Conservation (phyloP, 1,284 basidiomycete species). For the Naganishia sp. region DNA sequence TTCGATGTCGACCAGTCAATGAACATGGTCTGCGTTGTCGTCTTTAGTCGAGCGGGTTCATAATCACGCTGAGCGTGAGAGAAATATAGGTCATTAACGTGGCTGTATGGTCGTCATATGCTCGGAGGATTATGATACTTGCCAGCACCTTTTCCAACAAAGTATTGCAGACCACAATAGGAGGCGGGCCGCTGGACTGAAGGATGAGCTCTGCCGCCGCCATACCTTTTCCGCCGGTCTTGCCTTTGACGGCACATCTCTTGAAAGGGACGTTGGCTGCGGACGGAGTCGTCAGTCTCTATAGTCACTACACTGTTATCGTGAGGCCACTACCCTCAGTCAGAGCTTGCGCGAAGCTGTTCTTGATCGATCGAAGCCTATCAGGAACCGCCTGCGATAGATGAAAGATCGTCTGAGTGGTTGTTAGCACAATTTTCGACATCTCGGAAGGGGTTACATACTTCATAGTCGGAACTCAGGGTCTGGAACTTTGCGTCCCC, state of each 20-base stretch:
- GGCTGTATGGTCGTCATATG: not conserved
- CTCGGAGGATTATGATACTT: not conserved
- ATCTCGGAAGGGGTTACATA: not conserved
- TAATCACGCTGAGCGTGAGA: not conserved
- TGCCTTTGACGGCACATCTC: not conserved
- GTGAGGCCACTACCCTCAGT: not conserved
- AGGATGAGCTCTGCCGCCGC: not conserved
- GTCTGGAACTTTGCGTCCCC: slow-evolving; percentile 20
- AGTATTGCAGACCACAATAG: slow-evolving; percentile 3
- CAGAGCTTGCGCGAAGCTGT: not conserved
- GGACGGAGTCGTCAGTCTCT: not conserved
- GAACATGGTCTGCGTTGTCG: slow-evolving; percentile 18
- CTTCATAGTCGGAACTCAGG: slow-evolving; percentile 11
- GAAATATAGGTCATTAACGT: not conserved
- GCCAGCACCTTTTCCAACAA: slow-evolving; percentile 3
- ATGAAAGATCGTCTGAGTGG: slow-evolving; percentile 6
- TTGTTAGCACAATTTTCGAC: not conserved
- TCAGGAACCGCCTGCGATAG: not conserved
- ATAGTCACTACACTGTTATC: not conserved
- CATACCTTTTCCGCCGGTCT: not conserved
- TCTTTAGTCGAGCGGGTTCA: slow-evolving; percentile 12
- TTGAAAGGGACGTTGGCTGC: not conserved
- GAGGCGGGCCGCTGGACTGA: not conserved
- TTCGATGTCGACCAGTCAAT: slow-evolving; percentile 23
- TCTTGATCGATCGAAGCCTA: not conserved